Conservation (phyloP, 2,329 filamentous ascomycete species). For the Trichoderma oligosporum region DNA sequence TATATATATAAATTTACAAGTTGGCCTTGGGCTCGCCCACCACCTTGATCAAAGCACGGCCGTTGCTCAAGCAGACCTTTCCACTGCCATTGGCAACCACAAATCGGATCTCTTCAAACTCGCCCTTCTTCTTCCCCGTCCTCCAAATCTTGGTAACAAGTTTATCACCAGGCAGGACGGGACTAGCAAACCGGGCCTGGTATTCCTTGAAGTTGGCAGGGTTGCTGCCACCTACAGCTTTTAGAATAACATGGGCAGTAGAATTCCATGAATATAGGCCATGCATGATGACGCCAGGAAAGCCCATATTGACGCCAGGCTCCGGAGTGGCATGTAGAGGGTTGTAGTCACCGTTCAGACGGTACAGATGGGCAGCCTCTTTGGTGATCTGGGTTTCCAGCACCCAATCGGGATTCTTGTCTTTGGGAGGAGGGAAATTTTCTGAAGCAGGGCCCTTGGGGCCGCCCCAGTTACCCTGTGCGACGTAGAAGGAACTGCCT, state of each 20-base stretch:
- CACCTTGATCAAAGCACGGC: conserved; percentile 71
- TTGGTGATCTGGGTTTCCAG: conserved; percentile 66
- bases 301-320: conserved; percentile 84
- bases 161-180: conserved; percentile 79
- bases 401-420: conserved; percentile 67
- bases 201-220: conserved; percentile 82
- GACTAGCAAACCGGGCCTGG: conserved; percentile 81
- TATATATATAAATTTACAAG: conserved; percentile 46
- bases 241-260: conserved; percentile 68
- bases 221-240: conserved; percentile 69
- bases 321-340: conserved; percentile 84
- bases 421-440: conserved; percentile 73
- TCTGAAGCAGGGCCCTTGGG: conserved; percentile 81
- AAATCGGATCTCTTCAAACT: conserved; percentile 80
- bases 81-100: conserved; percentile 72
- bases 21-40: conserved; percentile 56
- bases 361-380: conserved; percentile 73
- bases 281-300: conserved; percentile 84
- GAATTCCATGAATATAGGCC: conserved; percentile 86
- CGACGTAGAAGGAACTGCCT: conserved; percentile 74
- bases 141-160: conserved; percentile 78
- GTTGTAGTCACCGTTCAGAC: conserved; percentile 92
- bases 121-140: conserved; percentile 61
- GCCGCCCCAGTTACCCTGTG: conserved; percentile 77
- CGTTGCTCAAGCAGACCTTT: conserved; percentile 85